phyloP scores from a whole-genome alignment of 345 rosid genomes.

The Pistacia integerrima region DNA sequence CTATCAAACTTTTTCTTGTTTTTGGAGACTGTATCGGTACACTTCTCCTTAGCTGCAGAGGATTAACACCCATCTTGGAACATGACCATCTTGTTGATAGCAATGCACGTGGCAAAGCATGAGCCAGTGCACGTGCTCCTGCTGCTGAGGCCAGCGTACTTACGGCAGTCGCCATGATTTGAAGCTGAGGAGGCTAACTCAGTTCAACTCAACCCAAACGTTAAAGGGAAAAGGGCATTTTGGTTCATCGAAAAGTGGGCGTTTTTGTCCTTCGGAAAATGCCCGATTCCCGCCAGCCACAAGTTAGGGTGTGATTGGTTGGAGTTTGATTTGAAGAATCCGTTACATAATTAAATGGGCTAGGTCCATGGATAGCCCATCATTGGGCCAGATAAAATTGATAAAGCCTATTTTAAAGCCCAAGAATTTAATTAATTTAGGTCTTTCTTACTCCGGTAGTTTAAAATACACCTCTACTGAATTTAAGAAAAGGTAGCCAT shows the following conservation, averaged over 20 bases:
- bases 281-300: not conserved
- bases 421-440: not conserved
- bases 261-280: not conserved
- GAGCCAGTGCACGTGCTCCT: conserved; percentile 18
- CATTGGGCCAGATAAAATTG: too few species aligned
- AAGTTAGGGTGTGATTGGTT: too few species aligned
- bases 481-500: too few species aligned
- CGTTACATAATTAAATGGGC: not conserved
- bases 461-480: too few species aligned
- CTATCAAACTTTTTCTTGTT: conserved; percentile 36
- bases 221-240: not conserved
- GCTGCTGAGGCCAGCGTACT: conserved; percentile 25
- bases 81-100: conserved; percentile 15
- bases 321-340: too few species aligned
- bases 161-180: conserved; percentile 32
- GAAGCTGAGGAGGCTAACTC: not conserved
- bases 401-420: not conserved
- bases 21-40: not conserved
- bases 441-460: too few species aligned
- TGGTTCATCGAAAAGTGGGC: not conserved
- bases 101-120: conserved; percentile 18
- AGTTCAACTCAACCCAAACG: not conserved
- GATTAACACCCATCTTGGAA: conserved; percentile 23
- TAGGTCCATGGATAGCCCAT: not conserved
- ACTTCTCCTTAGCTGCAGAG: conserved; percentile 34